A percentile compares a stretch with the other conserved stretches of the same genome.
These are phyloP conservation scores for Chondrus crispus DNA, from an alignment of 23 red algal genomes.

Conservation along the genomic window DNA sequence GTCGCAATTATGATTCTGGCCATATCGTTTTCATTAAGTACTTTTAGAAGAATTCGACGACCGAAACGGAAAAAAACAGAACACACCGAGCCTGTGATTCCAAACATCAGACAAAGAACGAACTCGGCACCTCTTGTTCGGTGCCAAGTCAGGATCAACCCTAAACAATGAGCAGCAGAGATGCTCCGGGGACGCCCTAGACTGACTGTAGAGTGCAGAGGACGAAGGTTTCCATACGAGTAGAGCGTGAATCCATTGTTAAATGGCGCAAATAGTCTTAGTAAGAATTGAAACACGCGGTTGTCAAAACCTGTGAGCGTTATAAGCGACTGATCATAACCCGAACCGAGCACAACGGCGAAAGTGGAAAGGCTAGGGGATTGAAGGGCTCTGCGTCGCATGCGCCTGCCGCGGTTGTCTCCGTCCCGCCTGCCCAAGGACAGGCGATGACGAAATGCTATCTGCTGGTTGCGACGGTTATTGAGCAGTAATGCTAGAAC, in stretches of 20 bases:
- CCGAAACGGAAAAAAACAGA: conserved; percentile 12
- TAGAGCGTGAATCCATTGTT: background rate
- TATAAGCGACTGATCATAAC: background rate
- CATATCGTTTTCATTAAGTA: background rate
- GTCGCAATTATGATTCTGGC: background rate
- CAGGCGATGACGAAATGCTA: no score
- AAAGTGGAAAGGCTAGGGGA: background rate
- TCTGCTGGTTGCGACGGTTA: no score
- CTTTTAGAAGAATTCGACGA: background rate
- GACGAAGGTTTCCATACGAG: background rate
- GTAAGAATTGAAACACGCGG: background rate
- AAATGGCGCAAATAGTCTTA: background rate
- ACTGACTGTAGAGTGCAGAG: background rate
- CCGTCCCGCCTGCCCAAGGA: no score
- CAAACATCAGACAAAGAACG: background rate
- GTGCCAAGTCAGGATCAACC: background rate
- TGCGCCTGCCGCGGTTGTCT: conserved; percentile 14
- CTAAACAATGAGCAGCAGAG: background rate
- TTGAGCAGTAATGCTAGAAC: no score
- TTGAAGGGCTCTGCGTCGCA: background rate
- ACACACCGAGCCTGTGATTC: conserved; percentile 18
- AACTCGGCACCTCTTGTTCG: background rate
- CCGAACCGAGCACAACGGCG: background rate
- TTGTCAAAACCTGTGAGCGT: background rate
- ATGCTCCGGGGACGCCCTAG: background rate